Evolutionary conservation across 1,139 yeast genomes (phyloP), one percentile per base, ranked within the genome.

Genomic region (Yarrowia galli): DNA sequence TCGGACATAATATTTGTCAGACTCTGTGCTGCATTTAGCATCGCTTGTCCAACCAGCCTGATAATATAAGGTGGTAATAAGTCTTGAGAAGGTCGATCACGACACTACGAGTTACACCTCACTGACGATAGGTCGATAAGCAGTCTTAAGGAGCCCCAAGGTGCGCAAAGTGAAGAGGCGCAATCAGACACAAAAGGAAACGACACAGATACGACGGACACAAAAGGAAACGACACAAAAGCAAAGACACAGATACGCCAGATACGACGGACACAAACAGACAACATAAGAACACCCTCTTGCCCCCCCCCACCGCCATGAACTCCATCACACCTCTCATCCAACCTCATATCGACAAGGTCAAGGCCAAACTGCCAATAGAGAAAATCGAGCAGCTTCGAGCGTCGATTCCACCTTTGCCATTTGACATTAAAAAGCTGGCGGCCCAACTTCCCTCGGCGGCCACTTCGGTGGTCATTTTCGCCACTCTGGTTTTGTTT

Each of bases 321-420:
- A 32, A 43, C 51, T 20, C 51, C 40, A 58, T 58, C 64, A 42
- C 49, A 16, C 64, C 64, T 15, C 6, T 58, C 15, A 16, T 58
- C 32, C 64, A 58, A n/a, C 64, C 64, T 36, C 56, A 61, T 38
- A 61, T 61, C 56, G 56, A 61, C 66, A 46, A 46, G 28, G 35
- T 61, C 54, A 61, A 61, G 66, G 66, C 54, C 43, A 61, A 61
- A 15, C 56, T 61, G 54, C 54, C 66, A 36, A 61, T 36, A 46
- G 66, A 46, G 38, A 35, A 61, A 36, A 20, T 58, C 32, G 64
- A 42, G 51, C 56, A 61, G 66, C 46, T 48, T 36, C 56, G 51
- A 10, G 64, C 64, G 28, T 32, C 28, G 51, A 58, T 61, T 5
- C 66, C 66, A 23, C 66, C 66, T 23, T 46, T 61, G 18, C 66